phyloP scores from a whole-genome alignment of 768 basidiomycete species.

The Leccinellum luteum region DNA sequence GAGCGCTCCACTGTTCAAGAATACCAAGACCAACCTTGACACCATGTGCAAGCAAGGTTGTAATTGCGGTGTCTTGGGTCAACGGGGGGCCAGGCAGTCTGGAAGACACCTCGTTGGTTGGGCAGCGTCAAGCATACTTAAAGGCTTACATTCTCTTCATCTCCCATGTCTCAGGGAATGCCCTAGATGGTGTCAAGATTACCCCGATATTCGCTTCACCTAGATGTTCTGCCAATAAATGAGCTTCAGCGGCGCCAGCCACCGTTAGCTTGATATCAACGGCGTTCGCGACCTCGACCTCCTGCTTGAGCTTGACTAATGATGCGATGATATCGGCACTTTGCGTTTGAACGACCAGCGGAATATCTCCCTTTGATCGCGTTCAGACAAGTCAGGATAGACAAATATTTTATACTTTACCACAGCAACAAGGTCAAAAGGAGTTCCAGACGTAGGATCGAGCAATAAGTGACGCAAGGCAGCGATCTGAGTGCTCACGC shows the following conservation, averaged over 20 bases:
- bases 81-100: slow-evolving; percentile 32
- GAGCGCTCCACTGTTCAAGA: slow-evolving; percentile 64
- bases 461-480: slow-evolving; percentile 65
- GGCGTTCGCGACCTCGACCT: slow-evolving; percentile 50
- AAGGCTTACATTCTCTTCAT: slow-evolving; percentile 34
- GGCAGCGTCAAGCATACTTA: not conserved
- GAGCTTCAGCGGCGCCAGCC: slow-evolving; percentile 65
- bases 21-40: slow-evolving; percentile 74
- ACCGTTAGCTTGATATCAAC: slow-evolving; percentile 55
- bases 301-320: slow-evolving; percentile 64
- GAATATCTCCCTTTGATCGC: slow-evolving; percentile 54
- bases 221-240: slow-evolving; percentile 70
- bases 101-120: slow-evolving; percentile 8
- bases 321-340: slow-evolving; percentile 84
- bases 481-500: slow-evolving; percentile 82
- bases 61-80: slow-evolving; percentile 50
- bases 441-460: slow-evolving; percentile 15
- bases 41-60: slow-evolving; percentile 59
- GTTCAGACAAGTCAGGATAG: not conserved
- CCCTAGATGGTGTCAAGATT: slow-evolving; percentile 60
- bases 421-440: slow-evolving; percentile 44
- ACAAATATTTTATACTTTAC: slow-evolving; percentile 28
- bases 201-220: slow-evolving; percentile 68
- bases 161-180: slow-evolving; percentile 77
- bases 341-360: slow-evolving; percentile 70